Percentiles rank a stretch among this genome's conserved stretches.
phyloP scores from a whole-genome alignment of 345 rosid species.

The Lepidium aucheri region DNA sequence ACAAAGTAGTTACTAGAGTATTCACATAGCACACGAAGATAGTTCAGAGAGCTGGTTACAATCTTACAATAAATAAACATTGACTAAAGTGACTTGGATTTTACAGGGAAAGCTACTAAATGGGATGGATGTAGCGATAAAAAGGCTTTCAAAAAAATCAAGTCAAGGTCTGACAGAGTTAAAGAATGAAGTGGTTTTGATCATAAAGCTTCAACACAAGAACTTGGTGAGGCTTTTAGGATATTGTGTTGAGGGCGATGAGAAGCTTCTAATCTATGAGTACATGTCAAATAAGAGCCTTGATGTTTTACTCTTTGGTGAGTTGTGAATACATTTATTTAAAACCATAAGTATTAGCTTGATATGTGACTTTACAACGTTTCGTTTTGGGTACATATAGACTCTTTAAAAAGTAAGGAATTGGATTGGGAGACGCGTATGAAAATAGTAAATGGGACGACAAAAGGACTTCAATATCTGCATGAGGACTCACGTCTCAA shows the following conservation, averaged over 20 bases:
- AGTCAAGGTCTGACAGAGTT: neutral
- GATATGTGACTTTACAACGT: neutral
- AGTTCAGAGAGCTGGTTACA: too few relatives aligned
- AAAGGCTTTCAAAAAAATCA: neutral
- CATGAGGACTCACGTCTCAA: neutral
- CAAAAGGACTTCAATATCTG: slow-evolving; percentile 1
- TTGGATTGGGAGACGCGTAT: neutral
- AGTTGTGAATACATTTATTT: too few relatives aligned
- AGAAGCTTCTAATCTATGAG: too few relatives aligned
- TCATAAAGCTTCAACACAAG: neutral
- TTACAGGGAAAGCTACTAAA: neutral
- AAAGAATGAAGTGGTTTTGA: neutral
- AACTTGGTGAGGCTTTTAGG: neutral
- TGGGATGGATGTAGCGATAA: neutral
- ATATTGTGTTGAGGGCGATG: too few relatives aligned
- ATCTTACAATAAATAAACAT: too few relatives aligned
- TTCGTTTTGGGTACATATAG: neutral
- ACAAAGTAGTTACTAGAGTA: too few relatives aligned
- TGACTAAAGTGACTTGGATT: too few relatives aligned
- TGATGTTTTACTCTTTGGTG: too few relatives aligned
- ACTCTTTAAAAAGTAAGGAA: neutral
- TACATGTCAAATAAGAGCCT: too few relatives aligned
- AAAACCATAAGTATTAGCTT: neutral
- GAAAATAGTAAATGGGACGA: neutral
- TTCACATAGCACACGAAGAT: too few relatives aligned